These are phyloP conservation scores for Earliella scabrosa DNA, from an alignment of 1,284 basidiomycete species.

Conservation along the genomic window DNA sequence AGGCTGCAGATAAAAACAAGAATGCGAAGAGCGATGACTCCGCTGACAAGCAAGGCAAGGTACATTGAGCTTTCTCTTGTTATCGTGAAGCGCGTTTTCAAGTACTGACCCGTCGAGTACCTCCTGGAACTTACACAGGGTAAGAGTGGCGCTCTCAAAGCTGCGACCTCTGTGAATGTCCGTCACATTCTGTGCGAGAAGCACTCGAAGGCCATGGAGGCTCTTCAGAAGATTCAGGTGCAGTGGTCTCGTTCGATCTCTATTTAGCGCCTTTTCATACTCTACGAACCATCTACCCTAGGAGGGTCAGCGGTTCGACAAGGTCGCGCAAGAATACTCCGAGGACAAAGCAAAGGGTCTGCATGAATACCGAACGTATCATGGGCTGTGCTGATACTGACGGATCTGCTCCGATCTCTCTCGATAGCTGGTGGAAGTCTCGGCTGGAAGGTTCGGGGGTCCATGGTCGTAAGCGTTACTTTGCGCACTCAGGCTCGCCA, in stretches of 20 bases:
- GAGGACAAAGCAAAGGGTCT: conserved; percentile 88
- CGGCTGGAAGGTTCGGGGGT: conserved; percentile 84
- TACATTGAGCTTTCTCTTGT: no score
- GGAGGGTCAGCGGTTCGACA: conserved; percentile 80
- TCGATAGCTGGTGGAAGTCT: conserved; percentile 75
- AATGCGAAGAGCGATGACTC: conserved; percentile 38
- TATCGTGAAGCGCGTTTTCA: no score
- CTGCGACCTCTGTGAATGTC: conserved; percentile 81
- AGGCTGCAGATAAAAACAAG: conserved; percentile 42
- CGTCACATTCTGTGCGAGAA: conserved; percentile 89
- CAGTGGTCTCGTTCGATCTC: no score
- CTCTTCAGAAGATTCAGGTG: conserved; percentile 78
- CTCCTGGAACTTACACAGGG: conserved; percentile 38
- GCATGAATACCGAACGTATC: neutral
- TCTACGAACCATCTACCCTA: conserved; percentile 37
- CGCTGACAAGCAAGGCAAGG: conserved; percentile 35
- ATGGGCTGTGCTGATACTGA: neutral
- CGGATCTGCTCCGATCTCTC: neutral
- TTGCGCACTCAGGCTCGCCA: no score
- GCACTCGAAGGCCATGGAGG: conserved; percentile 76
- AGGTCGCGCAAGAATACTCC: conserved; percentile 84
- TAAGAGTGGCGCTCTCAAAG: conserved; percentile 58
- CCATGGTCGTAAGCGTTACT: conserved; percentile 78
- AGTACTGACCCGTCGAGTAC: neutral
- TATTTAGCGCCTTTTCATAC: no score